Percentiles rank a stretch among this genome's conserved stretches.
Evolutionary conservation across 345 rosid genomes (phyloP).

Genomic region (Erodium maritimum): DNA sequence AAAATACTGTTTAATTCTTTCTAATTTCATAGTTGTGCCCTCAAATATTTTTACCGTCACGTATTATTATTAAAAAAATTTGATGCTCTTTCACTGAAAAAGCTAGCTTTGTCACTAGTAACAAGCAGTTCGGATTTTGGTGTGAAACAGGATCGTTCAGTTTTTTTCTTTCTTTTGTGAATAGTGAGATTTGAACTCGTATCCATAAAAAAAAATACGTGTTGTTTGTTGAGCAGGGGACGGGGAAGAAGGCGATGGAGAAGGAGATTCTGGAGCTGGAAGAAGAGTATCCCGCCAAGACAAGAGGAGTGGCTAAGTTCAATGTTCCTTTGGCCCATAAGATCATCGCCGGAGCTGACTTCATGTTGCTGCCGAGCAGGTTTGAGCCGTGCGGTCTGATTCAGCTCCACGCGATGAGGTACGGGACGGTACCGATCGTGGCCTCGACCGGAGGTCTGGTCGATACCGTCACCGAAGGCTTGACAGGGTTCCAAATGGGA

Average conservation of each 20-base stretch:
- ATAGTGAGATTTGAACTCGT: too few species aligned
- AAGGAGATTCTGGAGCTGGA: constrained; percentile 55
- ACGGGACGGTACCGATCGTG: constrained; percentile 86
- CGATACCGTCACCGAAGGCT: constrained; percentile 82
- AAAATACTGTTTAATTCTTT: too few species aligned
- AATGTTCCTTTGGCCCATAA: constrained; percentile 70
- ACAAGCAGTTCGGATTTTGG: too few species aligned
- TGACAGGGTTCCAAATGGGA: constrained; percentile 91
- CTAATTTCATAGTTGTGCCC: too few species aligned
- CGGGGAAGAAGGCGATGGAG: constrained; percentile 81
- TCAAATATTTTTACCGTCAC: too few species aligned
- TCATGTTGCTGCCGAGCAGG: constrained; percentile 73
- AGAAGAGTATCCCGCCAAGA: constrained; percentile 50
- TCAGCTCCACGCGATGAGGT: constrained; percentile 93
- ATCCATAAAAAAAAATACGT: too few species aligned
- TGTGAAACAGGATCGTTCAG: too few species aligned
- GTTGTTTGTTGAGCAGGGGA: constrained; percentile 36
- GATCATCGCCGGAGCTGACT: constrained; percentile 91
- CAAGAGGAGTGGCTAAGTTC: constrained; percentile 71
- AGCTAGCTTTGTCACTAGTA: too few species aligned
- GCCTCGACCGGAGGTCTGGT: constrained; percentile 96
- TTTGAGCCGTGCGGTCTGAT: constrained; percentile 98
- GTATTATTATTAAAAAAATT: too few species aligned
- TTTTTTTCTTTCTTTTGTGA: too few species aligned
- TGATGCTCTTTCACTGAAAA: too few species aligned